phyloP scores from a whole-genome alignment of 2,329 filamentous ascomycete species.

The Hymenoscyphus linearis region DNA sequence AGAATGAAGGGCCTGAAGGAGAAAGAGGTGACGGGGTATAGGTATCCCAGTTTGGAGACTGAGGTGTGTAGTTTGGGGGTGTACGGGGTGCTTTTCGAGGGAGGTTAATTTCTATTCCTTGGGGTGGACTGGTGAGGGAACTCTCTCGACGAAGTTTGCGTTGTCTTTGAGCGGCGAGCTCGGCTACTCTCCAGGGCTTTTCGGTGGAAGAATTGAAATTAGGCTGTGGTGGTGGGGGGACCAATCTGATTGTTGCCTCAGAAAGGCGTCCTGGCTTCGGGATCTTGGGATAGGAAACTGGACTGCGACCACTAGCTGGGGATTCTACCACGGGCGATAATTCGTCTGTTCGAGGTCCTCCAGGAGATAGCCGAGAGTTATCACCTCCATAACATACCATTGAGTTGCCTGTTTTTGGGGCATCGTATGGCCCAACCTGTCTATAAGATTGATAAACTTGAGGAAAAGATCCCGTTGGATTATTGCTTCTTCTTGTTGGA shows the following conservation, averaged over 20 bases:
- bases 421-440: slow-evolving; percentile 25
- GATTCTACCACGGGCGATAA: slow-evolving; percentile 30
- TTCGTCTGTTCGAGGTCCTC: slow-evolving; percentile 11
- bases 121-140: slow-evolving; percentile 6
- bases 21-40: slow-evolving; percentile 6
- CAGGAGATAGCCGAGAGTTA: slow-evolving; percentile 9
- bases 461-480: slow-evolving; percentile 5
- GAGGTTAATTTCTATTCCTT: slow-evolving; percentile 8
- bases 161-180: slow-evolving; percentile 21
- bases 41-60: slow-evolving; percentile 7
- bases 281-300: slow-evolving; percentile 29
- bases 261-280: slow-evolving; percentile 18
- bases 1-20: slow-evolving; percentile 3
- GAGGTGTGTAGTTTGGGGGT: neutral
- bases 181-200: slow-evolving; percentile 26
- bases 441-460: slow-evolving; percentile 12
- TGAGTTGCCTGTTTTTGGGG: slow-evolving; percentile 11
- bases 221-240: slow-evolving; percentile 22
- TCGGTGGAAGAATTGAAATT: slow-evolving; percentile 11
- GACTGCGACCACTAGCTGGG: slow-evolving; percentile 24
- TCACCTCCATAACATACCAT: slow-evolving; percentile 12
- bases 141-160: slow-evolving; percentile 10
- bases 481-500: slow-evolving; percentile 1
- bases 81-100: neutral
- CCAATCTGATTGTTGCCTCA: slow-evolving; percentile 13